phyloP scores from a whole-genome alignment of 306 rosid genomes.

The Morella rubra region DNA sequence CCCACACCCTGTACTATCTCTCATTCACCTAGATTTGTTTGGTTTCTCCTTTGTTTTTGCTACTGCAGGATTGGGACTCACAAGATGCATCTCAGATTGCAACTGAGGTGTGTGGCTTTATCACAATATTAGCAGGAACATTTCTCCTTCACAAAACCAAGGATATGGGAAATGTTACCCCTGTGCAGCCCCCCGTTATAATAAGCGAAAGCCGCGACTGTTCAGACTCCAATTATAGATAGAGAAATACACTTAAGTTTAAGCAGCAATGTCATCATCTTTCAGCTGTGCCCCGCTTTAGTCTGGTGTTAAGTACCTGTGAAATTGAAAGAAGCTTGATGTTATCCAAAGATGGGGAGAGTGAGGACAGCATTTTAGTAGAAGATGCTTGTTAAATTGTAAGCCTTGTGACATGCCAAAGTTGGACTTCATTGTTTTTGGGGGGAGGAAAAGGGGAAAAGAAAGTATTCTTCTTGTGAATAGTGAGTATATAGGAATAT shows the following conservation, averaged over 20 bases:
- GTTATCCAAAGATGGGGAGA: not conserved
- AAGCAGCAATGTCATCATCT: not conserved
- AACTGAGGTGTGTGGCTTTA: slow-evolving; percentile 78
- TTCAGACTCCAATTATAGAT: slow-evolving; percentile 3
- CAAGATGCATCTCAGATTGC: slow-evolving; percentile 68
- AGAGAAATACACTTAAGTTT: slow-evolving; percentile 5
- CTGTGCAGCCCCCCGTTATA: slow-evolving; percentile 29
- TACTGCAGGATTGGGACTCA: slow-evolving; percentile 71
- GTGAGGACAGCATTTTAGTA: not conserved
- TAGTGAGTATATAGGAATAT: not conserved
- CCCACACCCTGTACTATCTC: too few relatives aligned
- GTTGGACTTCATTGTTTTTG: not conserved
- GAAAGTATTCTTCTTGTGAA: not conserved
- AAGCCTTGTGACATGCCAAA: not conserved
- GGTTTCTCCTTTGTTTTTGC: not conserved
- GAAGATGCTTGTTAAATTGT: not conserved
- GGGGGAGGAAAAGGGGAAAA: not conserved
- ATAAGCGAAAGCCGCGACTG: slow-evolving; percentile 22
- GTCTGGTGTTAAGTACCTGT: not conserved
- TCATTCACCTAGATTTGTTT: not conserved
- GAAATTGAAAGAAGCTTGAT: slow-evolving; percentile 10
- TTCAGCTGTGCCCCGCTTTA: not conserved
- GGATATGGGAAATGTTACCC: slow-evolving; percentile 62
- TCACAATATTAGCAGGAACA: slow-evolving; percentile 83
- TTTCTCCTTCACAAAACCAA: slow-evolving; percentile 88